These are phyloP conservation scores for Scedosporium boydii DNA, from an alignment of 2,329 filamentous ascomycete species.

Conservation along the genomic window DNA sequence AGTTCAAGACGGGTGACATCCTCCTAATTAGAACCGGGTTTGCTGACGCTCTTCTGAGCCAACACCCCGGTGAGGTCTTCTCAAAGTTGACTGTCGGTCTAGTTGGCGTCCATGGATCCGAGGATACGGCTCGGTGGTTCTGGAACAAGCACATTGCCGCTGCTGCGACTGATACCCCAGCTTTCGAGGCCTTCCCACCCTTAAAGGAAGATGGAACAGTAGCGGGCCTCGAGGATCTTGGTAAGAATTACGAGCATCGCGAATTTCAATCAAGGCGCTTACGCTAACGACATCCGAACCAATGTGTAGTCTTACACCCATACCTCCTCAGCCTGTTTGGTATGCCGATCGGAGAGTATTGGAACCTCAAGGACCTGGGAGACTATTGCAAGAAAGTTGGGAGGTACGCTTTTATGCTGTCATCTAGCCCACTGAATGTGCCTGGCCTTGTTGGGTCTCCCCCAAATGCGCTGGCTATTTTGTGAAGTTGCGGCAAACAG, in stretches of 20 bases:
- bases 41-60: background rate
- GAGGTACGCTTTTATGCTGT: constrained; percentile 1
- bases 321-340: constrained; percentile 1
- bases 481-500: background rate
- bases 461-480: constrained; percentile 3
- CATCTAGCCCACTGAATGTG: background rate
- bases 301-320: background rate
- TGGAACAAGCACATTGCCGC: constrained; percentile 5
- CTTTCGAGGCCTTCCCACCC: constrained; percentile 3
- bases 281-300: background rate
- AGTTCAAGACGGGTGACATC: constrained; percentile 40
- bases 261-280: background rate
- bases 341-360: constrained; percentile 4
- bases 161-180: background rate
- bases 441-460: background rate
- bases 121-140: constrained; percentile 3
- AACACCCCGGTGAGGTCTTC: background rate
- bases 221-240: background rate
- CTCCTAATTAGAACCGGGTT: constrained; percentile 32
- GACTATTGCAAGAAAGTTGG: background rate
- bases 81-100: background rate
- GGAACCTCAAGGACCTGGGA: background rate
- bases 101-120: background rate
- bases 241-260: background rate
- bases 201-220: background rate